Evolutionary conservation across 2,329 filamentous ascomycete species (phyloP).

Genomic region (Conoideocrella luteorostrata): DNA sequence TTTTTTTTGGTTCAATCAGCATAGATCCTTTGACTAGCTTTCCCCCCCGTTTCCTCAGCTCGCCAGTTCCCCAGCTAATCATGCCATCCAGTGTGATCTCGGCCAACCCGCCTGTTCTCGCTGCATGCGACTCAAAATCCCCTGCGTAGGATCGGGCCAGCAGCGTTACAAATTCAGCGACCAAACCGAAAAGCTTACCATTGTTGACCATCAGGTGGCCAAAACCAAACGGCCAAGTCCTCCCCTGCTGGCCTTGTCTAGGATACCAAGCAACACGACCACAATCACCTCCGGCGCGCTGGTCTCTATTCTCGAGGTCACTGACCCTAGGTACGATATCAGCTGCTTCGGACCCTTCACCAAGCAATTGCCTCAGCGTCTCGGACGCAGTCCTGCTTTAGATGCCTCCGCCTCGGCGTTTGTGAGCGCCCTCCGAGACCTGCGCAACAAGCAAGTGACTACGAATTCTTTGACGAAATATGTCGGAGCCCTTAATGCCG

Average conservation of each 20-base stretch:
- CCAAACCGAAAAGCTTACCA: too few species aligned
- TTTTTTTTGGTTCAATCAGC: too few species aligned
- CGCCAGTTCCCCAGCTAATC: too few species aligned
- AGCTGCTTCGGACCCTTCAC: constrained; percentile 40
- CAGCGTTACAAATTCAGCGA: constrained; percentile 2
- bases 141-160: constrained; percentile 1
- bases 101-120: constrained; percentile 1
- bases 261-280: not conserved
- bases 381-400: constrained; percentile 39
- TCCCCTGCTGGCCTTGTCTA: not conserved
- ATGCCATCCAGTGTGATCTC: constrained; percentile 4
- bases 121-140: not conserved
- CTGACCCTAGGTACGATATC: constrained; percentile 40
- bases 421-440: constrained; percentile 16
- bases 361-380: constrained; percentile 34
- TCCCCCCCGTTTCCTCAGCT: too few species aligned
- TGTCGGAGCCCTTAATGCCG: constrained; percentile 20
- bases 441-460: constrained; percentile 16
- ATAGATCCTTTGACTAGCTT: too few species aligned
- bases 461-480: constrained; percentile 20
- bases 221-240: too few species aligned
- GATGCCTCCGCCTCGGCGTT: constrained; percentile 31
- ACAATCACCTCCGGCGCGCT: constrained; percentile 9
- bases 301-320: constrained; percentile 27
- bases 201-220: too few species aligned